Base-by-base conservation (phyloP, 1,139 yeast species). In the Zygosaccharomyces pseudobailii region DNA sequence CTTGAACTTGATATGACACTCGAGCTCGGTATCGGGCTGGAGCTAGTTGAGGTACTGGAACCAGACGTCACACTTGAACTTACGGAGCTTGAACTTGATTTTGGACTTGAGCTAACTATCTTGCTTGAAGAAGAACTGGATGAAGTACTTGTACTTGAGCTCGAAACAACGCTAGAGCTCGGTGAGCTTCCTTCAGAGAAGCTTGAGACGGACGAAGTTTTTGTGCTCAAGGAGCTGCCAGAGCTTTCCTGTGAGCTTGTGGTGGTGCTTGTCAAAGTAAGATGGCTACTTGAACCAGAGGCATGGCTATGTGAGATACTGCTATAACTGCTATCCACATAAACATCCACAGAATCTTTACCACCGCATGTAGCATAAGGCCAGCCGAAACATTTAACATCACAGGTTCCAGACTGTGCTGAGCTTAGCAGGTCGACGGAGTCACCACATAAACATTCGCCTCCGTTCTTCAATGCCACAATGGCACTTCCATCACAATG, bases 281-380 rank as follows among this genome's bases (percentile, higher is more conserved):
- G 34, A 6, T 13, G 33, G 23, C 34, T 38, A 9, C 23, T 28
- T 10, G 41, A 38, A 6, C 21, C 41, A 17, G 41, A 38, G 7
- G 10, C 17, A 27, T 38, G 41, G n/a, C 24, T 4, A n/a, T 38
- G 41, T 4, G 33, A 38, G 4, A 32, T 20, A 4, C 41, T 22
- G 20, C 33, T 38, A 34, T 58, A 55, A 4, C 41, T 22, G 20
- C 33, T 38, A 34, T 58, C 55, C 5, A 68, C 63, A 54, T 73
- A 81, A 8, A 84, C 78, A 43, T 76, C 69, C 55, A 75, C 74
- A 54, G 74, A 76, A 23, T 65, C 66, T 36, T 56, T 40, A n/a
- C 87, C 87, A 56, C 92, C 92, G 67, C 92, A 84, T 21, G 63
- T 71, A 51, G 80, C 83, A 6, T 56, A 49, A 2, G 75, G 74